A percentile compares a stretch with the other conserved stretches of the same genome.
These are phyloP conservation scores for Fusarium penzigii DNA, from an alignment of 2,329 filamentous ascomycete species.

Conservation along the genomic window DNA sequence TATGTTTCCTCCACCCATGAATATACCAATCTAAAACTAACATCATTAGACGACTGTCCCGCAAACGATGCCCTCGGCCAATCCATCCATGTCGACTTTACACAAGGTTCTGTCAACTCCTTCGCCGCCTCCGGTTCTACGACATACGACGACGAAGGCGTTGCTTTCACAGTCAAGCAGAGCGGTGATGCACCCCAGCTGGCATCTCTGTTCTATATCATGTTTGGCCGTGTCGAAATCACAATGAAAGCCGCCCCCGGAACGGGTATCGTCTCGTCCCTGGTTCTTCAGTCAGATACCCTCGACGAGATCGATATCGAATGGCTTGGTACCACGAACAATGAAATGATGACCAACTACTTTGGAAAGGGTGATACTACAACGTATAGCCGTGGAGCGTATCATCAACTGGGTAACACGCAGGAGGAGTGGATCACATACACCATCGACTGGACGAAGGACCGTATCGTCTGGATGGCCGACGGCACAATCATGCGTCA, in stretches of 20 bases:
- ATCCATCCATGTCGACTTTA: conserved; percentile 84
- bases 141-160: conserved; percentile 76
- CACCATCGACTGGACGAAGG: conserved; percentile 85
- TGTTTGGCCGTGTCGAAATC: conserved; percentile 92
- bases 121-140: conserved; percentile 72
- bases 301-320: conserved; percentile 98
- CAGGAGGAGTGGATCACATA: conserved; percentile 83
- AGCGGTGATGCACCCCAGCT: conserved; percentile 85
- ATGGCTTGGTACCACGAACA: conserved; percentile 79
- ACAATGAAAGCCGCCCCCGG: conserved; percentile 85
- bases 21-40: conserved; percentile 3
- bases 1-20: conserved; percentile 23
- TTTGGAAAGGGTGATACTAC: conserved; percentile 90
- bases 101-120: conserved; percentile 72
- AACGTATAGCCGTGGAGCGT: conserved; percentile 84
- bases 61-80: conserved; percentile 79
- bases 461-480: conserved; percentile 85
- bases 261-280: conserved; percentile 87
- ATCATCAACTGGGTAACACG: conserved; percentile 68
- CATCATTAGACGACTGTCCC: conserved; percentile 59
- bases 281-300: conserved; percentile 86
- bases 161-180: conserved; percentile 74
- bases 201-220: conserved; percentile 93
- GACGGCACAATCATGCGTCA: conserved; percentile 76
- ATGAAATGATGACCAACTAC: conserved; percentile 92